phyloP scores from a whole-genome alignment of 345 rosid species.

The Eutrema yunnanense region DNA sequence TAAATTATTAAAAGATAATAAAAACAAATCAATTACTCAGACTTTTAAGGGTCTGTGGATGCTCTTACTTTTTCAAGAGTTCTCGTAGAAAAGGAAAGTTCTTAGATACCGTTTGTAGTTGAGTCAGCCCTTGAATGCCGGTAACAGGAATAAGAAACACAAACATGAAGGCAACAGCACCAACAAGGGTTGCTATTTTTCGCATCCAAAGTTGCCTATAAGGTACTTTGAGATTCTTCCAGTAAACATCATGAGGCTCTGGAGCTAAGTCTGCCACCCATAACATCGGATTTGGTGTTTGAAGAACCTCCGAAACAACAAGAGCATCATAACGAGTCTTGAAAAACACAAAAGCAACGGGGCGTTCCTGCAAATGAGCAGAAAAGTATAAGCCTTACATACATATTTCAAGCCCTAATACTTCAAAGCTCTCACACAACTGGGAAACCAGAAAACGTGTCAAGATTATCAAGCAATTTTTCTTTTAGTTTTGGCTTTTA shows the following conservation, averaged over 20 bases:
- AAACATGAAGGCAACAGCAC: constrained; percentile 65
- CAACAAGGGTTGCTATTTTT: constrained; percentile 53
- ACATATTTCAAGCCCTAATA: not conserved
- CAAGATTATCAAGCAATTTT: not conserved
- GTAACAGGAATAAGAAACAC: constrained; percentile 74
- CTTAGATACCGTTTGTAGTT: constrained; percentile 47
- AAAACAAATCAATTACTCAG: not conserved
- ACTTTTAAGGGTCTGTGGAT: too few species aligned
- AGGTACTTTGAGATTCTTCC: constrained; percentile 83
- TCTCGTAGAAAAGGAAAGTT: constrained; percentile 59
- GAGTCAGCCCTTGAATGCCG: constrained; percentile 75
- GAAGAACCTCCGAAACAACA: constrained; percentile 74
- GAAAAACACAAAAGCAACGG: constrained; percentile 91
- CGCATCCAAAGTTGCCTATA: constrained; percentile 87
- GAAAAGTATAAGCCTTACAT: not conserved
- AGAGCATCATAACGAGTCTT: constrained; percentile 83
- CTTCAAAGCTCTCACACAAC: not conserved
- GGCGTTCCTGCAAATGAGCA: constrained; percentile 57
- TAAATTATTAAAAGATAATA: not conserved
- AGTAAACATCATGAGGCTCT: constrained; percentile 83
- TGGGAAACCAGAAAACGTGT: not conserved
- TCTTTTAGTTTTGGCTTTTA: not conserved
- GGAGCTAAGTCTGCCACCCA: constrained; percentile 95
- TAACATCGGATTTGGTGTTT: constrained; percentile 82
- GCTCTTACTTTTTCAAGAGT: constrained; percentile 41